Conservation (phyloP, 225 moss, liverwort and hornwort species). For the Asterella californica region DNA sequence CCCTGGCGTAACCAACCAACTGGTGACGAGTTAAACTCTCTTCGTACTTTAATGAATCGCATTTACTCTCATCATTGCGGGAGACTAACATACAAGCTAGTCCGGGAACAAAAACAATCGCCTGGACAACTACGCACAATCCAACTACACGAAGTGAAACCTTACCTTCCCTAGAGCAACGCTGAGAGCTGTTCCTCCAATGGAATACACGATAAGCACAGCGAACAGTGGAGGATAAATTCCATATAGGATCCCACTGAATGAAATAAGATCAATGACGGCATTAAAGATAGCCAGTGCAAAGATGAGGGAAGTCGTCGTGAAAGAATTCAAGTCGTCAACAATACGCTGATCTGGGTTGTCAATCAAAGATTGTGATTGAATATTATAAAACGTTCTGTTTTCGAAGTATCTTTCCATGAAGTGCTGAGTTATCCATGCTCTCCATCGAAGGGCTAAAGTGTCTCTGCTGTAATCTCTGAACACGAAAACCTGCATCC, state of each 20-base stretch:
- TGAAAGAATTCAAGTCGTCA: slow-evolving; percentile 43
- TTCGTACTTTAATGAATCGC: neutral
- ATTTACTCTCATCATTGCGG: neutral
- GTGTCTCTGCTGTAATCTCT: slow-evolving; percentile 49
- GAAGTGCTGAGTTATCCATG: slow-evolving; percentile 45
- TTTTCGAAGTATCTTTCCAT: slow-evolving; percentile 47
- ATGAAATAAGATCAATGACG: slow-evolving; percentile 43
- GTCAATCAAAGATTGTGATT: slow-evolving; percentile 45
- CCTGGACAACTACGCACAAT: neutral
- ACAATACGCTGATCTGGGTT: slow-evolving; percentile 56
- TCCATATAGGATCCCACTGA: slow-evolving; percentile 51
- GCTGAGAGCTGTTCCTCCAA: slow-evolving; percentile 42
- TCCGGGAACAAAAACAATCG: neutral
- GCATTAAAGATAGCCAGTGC: slow-evolving; percentile 46
- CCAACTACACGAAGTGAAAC: neutral
- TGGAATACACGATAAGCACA: slow-evolving; percentile 46
- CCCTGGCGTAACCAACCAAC: slow-evolving; percentile 30
- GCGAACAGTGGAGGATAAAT: slow-evolving; percentile 50
- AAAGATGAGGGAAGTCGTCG: slow-evolving; percentile 37
- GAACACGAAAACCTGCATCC: slow-evolving; percentile 48
- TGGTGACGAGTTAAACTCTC: neutral
- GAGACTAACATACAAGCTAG: neutral
- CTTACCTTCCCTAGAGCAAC: slow-evolving; percentile 47
- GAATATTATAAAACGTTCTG: slow-evolving; percentile 45
- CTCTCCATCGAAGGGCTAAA: slow-evolving; percentile 49